phyloP scores from a whole-genome alignment of 176 grass and related monocot species.

The Triticum monococcum region DNA sequence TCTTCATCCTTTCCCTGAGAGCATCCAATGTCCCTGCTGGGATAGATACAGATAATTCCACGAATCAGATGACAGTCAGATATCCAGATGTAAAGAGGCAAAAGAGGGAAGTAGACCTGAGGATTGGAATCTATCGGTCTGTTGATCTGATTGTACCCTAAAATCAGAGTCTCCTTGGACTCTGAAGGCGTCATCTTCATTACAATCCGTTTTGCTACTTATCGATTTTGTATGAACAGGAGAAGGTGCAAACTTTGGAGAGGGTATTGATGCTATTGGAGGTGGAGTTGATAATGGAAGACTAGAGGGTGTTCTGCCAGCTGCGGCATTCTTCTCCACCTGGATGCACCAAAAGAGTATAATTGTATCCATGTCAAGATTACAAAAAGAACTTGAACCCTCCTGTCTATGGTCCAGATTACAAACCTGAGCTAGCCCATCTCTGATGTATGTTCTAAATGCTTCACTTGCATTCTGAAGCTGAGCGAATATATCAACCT shows the following conservation, averaged over 20 bases:
- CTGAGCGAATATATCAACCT: constrained; percentile 99
- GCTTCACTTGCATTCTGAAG: constrained; percentile 99
- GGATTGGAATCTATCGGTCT: constrained; percentile 58
- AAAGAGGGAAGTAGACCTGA: constrained; percentile 43
- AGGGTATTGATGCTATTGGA: constrained; percentile 81
- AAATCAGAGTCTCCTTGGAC: constrained; percentile 44
- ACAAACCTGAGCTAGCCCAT: constrained; percentile 85
- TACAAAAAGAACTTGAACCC: background rate
- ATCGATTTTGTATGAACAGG: constrained; percentile 83
- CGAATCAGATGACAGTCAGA: background rate
- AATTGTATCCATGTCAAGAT: background rate
- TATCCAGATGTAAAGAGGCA: background rate
- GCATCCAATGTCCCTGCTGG: constrained; percentile 63
- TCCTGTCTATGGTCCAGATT: background rate
- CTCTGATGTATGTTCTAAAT: constrained; percentile 99
- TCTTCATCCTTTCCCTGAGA: constrained; percentile 98
- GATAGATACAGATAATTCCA: background rate
- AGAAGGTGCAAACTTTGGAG: constrained; percentile 91
- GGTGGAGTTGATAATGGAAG: constrained; percentile 90
- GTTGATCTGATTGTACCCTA: constrained; percentile 54
- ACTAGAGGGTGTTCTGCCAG: constrained; percentile 83
- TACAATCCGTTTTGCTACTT: constrained; percentile 41
- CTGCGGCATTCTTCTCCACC: constrained; percentile 94
- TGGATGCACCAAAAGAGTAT: constrained; percentile 37
- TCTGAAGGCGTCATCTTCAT: constrained; percentile 64